A percentile compares a stretch with the other conserved stretches of the same genome.
These are phyloP conservation scores for Cryptococcus sp. DNA, from an alignment of 1,284 basidiomycete genomes.

Conservation along the genomic window DNA sequence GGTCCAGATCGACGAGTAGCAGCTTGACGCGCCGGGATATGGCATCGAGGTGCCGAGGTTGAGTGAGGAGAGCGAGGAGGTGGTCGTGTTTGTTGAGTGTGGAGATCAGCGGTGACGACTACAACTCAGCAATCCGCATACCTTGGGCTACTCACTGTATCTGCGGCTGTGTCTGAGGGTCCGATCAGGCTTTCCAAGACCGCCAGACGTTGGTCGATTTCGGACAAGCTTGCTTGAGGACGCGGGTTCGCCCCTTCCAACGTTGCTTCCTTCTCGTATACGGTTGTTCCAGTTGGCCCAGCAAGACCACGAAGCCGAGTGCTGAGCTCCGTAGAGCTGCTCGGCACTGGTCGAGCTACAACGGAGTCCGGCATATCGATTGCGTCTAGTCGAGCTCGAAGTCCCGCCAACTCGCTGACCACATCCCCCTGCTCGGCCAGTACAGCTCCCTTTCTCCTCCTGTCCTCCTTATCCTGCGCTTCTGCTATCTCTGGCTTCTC, in stretches of 20 bases:
- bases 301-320: too few species aligned
- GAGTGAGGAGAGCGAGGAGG: conserved; percentile 71
- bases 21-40: conserved; percentile 90
- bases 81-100: conserved; percentile 76
- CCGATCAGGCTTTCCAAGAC: conserved; percentile 74
- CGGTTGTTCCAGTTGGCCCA: too few species aligned
- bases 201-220: conserved; percentile 72
- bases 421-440: conserved; percentile 24
- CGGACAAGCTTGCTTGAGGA: conserved; percentile 50
- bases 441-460: not conserved
- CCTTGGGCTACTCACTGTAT: conserved; percentile 46
- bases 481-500: not conserved
- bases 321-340: not conserved
- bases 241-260: too few species aligned
- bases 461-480: conserved; percentile 28
- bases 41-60: conserved; percentile 95
- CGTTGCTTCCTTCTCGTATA: too few species aligned
- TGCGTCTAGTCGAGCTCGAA: conserved; percentile 26
- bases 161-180: conserved; percentile 21
- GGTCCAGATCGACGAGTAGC: conserved; percentile 85
- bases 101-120: conserved; percentile 72
- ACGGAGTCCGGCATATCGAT: conserved; percentile 23
- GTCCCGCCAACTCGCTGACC: conserved; percentile 26
- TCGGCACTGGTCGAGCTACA: conserved; percentile 27
- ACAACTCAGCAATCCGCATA: conserved; percentile 56